Percentiles rank a stretch among this genome's conserved stretches.
These are phyloP conservation scores for Syncephalastrum contaminatum DNA, from an alignment of 371 early-diverging fungal species.

Conservation along the genomic window DNA sequence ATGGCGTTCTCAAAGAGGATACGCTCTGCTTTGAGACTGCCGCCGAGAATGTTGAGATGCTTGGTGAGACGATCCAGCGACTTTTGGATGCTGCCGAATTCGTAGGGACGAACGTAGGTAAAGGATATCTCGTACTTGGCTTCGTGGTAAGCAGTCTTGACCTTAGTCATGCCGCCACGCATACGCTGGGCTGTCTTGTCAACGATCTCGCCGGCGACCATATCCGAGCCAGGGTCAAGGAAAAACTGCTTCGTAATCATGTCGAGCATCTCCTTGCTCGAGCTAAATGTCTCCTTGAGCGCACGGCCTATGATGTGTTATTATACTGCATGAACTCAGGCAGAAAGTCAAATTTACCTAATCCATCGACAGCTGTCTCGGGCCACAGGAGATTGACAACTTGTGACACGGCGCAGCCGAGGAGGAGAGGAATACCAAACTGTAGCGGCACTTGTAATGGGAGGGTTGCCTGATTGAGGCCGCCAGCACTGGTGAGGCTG, in stretches of 20 bases:
- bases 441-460: constrained; percentile 9
- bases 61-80: constrained; percentile 38
- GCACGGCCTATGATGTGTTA: constrained; percentile 29
- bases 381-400: constrained; percentile 48
- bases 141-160: constrained; percentile 45
- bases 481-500: constrained; percentile 13
- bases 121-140: constrained; percentile 50
- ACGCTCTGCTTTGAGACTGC: constrained; percentile 43
- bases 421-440: constrained; percentile 22
- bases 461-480: constrained; percentile 13
- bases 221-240: constrained; percentile 36
- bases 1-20: constrained; percentile 44
- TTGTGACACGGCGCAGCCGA: constrained; percentile 27
- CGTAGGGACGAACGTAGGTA: constrained; percentile 39
- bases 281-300: constrained; percentile 36
- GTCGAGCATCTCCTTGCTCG: constrained; percentile 45
- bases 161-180: constrained; percentile 44
- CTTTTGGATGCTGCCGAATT: constrained; percentile 34
- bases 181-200: constrained; percentile 32
- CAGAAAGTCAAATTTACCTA: constrained; percentile 18
- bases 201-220: constrained; percentile 29
- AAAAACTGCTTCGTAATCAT: constrained; percentile 47
- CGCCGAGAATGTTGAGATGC: constrained; percentile 43
- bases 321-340: neutral
- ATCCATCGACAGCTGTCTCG: constrained; percentile 50